Evolutionary conservation across 1,139 yeast species (phyloP), one percentile per base, ranked within the genome.

Genomic region (Groenewaldozyma auringiensis): DNA sequence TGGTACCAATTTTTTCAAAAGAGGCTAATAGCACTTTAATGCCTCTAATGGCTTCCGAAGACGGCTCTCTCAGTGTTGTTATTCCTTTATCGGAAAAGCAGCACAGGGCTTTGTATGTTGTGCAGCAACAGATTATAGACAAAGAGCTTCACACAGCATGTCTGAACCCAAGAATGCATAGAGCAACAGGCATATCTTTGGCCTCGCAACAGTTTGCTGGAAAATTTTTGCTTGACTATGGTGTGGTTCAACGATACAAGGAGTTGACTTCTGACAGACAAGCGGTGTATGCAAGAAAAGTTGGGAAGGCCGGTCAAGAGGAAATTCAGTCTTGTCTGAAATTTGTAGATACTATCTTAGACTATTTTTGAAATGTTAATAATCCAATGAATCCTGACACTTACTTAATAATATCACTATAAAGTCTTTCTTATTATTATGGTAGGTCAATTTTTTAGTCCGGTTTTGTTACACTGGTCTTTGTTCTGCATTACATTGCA

Each of bases 101-200:
- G 14, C 92, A 87, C 64, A 75, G 96, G 62, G 72, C 95, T 50
- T 71, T 92, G 62, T 86, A 84, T 59, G 83, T 88, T 34, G 69
- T 92, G 17, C 96, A 89, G 59, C 95, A 88, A 63, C 96, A 88
- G 58, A 67, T 92, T 46, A 75, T 77, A 21, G 96, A 89, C 50
- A 81, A 81, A 53, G 85, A 81, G 51, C 73, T 71, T 46, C 94
- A 85, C 51, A 65, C 69, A 50, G 82, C 86, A 49, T 96, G 96
- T 0, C 69, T 92, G 52, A 92, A 89, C 59, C 95, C 96, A 21
- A 56, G 69, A 21, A 59, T 59, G 55, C 62, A 64, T 50, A 58
- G 71, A 11, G 50, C 53, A 8, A 45, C 42, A 25, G 50, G 53
- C 9, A 35, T 25, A 22, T 40, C 41, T 14, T 29, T 41, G 2